Evolutionary conservation across 768 basidiomycete genomes (phyloP).

Genomic region (Rubroboletus satanas): DNA sequence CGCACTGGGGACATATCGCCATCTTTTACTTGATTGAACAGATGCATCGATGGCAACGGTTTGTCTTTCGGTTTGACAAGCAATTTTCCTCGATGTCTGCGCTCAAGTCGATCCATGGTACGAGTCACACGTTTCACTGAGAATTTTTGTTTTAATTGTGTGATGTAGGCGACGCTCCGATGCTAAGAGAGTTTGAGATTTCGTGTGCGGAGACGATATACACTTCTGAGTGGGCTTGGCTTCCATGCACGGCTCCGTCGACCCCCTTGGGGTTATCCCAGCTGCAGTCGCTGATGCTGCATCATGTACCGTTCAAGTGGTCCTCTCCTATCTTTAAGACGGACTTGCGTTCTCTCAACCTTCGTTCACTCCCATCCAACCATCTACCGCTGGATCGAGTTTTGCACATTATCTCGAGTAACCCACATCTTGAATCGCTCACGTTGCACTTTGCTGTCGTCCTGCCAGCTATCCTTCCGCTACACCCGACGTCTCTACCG

Average conservation of each 20-base stretch:
- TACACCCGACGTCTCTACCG: conserved; percentile 49
- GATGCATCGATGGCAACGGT: conserved; percentile 79
- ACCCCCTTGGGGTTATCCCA: conserved; percentile 39
- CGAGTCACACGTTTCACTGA: conserved; percentile 19
- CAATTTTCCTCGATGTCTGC: conserved; percentile 72
- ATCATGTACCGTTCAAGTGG: conserved; percentile 75
- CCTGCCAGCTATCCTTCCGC: conserved; percentile 59
- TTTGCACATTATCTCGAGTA: conserved; percentile 58
- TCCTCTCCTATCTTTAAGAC: conserved; percentile 67
- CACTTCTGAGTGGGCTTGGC: conserved; percentile 68
- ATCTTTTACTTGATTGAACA: conserved; percentile 76
- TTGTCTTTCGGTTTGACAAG: conserved; percentile 76
- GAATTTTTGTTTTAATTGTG: not conserved
- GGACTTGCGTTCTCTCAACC: conserved; percentile 53
- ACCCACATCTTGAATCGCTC: conserved; percentile 52
- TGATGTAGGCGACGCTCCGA: conserved; percentile 60
- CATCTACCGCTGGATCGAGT: conserved; percentile 67
- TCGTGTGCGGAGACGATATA: conserved; percentile 65
- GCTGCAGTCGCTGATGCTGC: conserved; percentile 57
- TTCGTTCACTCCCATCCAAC: conserved; percentile 61
- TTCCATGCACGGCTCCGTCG: conserved; percentile 48
- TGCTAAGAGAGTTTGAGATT: conserved; percentile 73
- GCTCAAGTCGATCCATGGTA: conserved; percentile 69
- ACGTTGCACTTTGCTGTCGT: conserved; percentile 61
- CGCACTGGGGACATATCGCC: conserved; percentile 78